phyloP scores from a whole-genome alignment of 495 filamentous ascomycete species.

The Clohesyomyces aquaticus region DNA sequence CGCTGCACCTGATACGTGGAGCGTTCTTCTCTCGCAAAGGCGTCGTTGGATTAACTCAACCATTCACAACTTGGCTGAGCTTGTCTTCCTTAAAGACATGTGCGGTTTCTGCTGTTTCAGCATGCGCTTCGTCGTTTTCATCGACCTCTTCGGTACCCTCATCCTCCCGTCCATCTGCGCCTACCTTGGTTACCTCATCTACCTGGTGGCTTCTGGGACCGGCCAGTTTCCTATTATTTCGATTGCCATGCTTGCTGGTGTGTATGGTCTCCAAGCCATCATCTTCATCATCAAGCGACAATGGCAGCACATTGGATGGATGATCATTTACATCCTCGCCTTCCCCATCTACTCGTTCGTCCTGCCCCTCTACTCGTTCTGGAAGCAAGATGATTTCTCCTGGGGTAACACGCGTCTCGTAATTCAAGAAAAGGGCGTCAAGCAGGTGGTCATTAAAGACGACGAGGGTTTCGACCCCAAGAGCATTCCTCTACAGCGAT shows the following conservation, averaged over 20 bases:
- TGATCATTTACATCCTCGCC: conserved; percentile 95
- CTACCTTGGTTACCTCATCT: conserved; percentile 90
- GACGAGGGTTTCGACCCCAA: conserved; percentile 89
- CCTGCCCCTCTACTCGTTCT: conserved; percentile 95
- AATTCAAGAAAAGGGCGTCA: conserved; percentile 87
- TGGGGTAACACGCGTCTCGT: conserved; percentile 99
- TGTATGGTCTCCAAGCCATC: conserved; percentile 93
- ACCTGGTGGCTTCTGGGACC: conserved; percentile 68
- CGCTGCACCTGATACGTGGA: conserved; percentile 91
- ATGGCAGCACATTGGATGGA: conserved; percentile 98
- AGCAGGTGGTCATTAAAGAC: conserved; percentile 80
- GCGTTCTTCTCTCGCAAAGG: conserved; percentile 88
- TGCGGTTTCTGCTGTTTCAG: conserved; percentile 99
- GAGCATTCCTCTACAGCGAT: conserved; percentile 90
- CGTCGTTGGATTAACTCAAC: conserved; percentile 99
- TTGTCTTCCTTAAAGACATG: conserved; percentile 84
- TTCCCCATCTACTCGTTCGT: conserved; percentile 93
- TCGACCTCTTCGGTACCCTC: conserved; percentile 91
- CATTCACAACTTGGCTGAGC: conserved; percentile 89
- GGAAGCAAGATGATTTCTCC: conserved; percentile 97
- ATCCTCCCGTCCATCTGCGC: conserved; percentile 89
- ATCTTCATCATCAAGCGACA: conserved; percentile 96
- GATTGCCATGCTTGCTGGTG: conserved; percentile 81
- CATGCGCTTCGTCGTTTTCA: conserved; percentile 96
- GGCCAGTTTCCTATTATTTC: conserved; percentile 86